Evolutionary conservation across 495 filamentous ascomycete genomes (phyloP), one percentile per base, ranked within the genome.

Genomic region (Podospora anserina): DNA sequence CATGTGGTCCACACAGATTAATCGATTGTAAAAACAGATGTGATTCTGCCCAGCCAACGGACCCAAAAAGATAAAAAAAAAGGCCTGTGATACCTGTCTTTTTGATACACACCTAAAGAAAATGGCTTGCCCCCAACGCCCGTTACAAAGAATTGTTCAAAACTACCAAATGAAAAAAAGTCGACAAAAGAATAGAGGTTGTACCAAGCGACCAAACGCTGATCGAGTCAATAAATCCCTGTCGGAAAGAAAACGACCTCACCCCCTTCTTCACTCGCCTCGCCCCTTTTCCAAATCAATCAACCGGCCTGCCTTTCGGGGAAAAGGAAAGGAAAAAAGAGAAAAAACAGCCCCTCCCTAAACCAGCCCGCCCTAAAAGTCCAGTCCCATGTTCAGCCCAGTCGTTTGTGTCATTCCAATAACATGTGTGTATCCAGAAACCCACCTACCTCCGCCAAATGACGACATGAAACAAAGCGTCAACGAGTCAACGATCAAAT

Each of bases 111-210:
- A 49, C 39, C 39, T 49, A 49, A 49, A 49, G 15, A 3, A 49
- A 49, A 49, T 49, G 39, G 39, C 39, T 49, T 49, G 7, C 39
- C 39, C 39, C 39, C 39, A 49, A 49, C 39, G 39, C 39, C 39
- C 39, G 9, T 49, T 49, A 18, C 39, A 49, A 49, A 49, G 39
- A 23, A 23, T 23, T 23, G 4, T 49, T 3, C 2, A 5, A 49
- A 49, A 11, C 39, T 49, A 57, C 16, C 53, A 34, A 67, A 64
- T 2, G 28, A 34, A 65, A 64, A 30, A 54, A 16, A n/a, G 61
- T 11, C 18, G 39, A 6, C 7, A 49, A 5, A 49, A 49, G 39
- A 49, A 49, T 3, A 49, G 39, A 16, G 23, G 23, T 11, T 49
- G 2, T 49, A 49, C 4, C 39, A 49, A 49, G 39, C 39, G 39